Percentiles rank a stretch among this genome's conserved stretches.
Conservation (phyloP, 805 yeast species). For the Kuraishia cidri region DNA sequence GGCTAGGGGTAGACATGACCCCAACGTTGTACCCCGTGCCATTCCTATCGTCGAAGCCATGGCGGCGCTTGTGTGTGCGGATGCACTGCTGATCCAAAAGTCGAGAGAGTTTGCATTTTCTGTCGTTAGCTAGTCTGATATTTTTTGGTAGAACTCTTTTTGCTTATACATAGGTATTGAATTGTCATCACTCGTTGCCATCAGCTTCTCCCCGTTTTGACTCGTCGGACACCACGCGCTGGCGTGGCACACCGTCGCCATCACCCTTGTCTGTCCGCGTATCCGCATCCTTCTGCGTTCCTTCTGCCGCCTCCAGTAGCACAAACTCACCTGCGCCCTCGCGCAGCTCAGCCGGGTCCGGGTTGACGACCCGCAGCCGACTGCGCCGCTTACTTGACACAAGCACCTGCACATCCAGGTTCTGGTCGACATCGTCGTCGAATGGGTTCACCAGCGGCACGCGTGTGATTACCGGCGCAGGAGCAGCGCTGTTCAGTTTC, state of each 20-base stretch:
- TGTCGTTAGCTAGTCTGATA: no score
- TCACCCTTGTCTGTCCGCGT: no score
- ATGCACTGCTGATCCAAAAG: constrained; percentile 76
- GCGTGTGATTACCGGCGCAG: not conserved
- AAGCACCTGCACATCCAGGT: constrained; percentile 61
- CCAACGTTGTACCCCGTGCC: constrained; percentile 97
- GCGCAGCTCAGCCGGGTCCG: constrained; percentile 29
- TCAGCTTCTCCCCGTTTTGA: no score
- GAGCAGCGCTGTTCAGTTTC: not conserved
- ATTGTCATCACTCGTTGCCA: no score
- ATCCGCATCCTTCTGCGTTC: no score
- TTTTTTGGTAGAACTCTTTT: no score
- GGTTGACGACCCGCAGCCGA: constrained; percentile 52
- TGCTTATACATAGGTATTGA: no score
- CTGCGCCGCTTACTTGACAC: constrained; percentile 60
- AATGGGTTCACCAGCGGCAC: constrained; percentile 7
- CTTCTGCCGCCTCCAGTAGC: no score
- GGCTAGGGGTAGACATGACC: constrained; percentile 98
- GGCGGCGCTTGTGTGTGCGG: constrained; percentile 93
- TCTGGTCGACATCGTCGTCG: constrained; percentile 31
- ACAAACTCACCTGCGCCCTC: no score
- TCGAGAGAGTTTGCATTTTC: constrained; percentile 51
- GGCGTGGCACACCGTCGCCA: no score
- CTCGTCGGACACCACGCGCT: no score
- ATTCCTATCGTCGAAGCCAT: constrained; percentile 97